phyloP scores from a whole-genome alignment of 225 moss, liverwort and hornwort species.

The Takakia lepidozioides region DNA sequence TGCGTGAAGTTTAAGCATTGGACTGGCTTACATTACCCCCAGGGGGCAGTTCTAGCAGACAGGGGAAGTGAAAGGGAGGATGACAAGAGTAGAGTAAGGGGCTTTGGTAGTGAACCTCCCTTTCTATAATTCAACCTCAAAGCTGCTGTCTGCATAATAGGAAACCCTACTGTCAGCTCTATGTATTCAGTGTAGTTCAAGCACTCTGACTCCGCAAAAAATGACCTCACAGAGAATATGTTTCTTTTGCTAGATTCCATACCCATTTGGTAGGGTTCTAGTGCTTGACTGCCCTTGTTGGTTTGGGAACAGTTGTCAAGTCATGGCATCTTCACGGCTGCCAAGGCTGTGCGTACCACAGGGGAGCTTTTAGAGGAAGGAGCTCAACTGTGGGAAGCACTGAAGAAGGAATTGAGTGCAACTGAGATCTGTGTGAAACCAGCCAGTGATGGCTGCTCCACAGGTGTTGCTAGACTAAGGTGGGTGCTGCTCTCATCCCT shows the following conservation, averaged over 20 bases:
- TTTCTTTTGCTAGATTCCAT: too few species aligned
- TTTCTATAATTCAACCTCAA: too few species aligned
- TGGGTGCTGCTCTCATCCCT: constrained; percentile 10
- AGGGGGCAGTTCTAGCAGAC: not conserved
- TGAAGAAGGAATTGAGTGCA: constrained; percentile 52
- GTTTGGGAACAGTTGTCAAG: constrained; percentile 49
- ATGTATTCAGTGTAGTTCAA: too few species aligned
- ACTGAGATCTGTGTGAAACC: constrained; percentile 78
- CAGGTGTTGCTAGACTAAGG: constrained; percentile 91
- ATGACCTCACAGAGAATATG: too few species aligned
- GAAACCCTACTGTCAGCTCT: too few species aligned
- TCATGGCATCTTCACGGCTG: constrained; percentile 36
- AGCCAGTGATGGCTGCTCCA: constrained; percentile 89
- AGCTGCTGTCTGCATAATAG: too few species aligned
- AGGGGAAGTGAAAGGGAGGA: too few species aligned
- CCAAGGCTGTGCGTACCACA: constrained; percentile 24
- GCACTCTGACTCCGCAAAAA: too few species aligned
- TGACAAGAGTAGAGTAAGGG: too few species aligned
- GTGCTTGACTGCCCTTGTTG: too few species aligned
- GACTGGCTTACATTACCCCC: not conserved
- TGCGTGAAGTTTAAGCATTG: constrained; percentile 15
- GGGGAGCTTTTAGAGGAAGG: constrained; percentile 17
- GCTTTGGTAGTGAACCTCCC: too few species aligned
- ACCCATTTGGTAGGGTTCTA: too few species aligned
- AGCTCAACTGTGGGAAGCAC: constrained; percentile 42